Base-by-base conservation (phyloP, 129 eudicot genomes). In the Flaveria bidentis region DNA sequence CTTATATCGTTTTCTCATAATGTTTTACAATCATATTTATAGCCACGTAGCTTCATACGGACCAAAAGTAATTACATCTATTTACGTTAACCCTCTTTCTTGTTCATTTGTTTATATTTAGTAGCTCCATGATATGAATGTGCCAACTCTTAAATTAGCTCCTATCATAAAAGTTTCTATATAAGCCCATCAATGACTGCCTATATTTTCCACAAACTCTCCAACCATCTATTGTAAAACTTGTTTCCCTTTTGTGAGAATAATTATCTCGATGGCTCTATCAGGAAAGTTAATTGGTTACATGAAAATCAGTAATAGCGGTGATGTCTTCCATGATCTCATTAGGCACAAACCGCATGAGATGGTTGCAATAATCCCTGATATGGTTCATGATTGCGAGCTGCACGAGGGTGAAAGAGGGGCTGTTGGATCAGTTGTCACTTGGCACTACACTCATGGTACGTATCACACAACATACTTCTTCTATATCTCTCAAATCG, bases 281-380 rank as follows among this genome's bases (percentile, higher is more conserved):
- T 61, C 42, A 61, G 67, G 67, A 25, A 74, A 74, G 45, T 50
- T 64, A 51, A 76, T 76, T 5, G 74, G 80, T 71, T 11, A 79
- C 55, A 49, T 71, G 0, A 66, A 62, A 6, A 79, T 79, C 47
- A 79, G 77, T 16, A 79, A 79, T 56, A 49, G 12, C 11, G 82
- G 82, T 22, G 80, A 80, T 74, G 70, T 80, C 4, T 80, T 80
- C 51, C 84, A 80, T 56, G 84, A 80, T 67, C 79, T 80, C 4
- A 20, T 80, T 36, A 67, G 84, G 65, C 63, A 74, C 75, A 80
- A 67, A n/a, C 84, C 84, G 13, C 80, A 74, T n/a, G 17, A 80
- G 14, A 55, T 80, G 6, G 64, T 13, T 56, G 64, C 60, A 14
- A 46, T 67, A 15, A 11, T 68, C 30, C 84, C 84, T 44, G 65